These are phyloP conservation scores for Microdochium nivale DNA, from an alignment of 2,329 filamentous ascomycete species.

Conservation along the genomic window DNA sequence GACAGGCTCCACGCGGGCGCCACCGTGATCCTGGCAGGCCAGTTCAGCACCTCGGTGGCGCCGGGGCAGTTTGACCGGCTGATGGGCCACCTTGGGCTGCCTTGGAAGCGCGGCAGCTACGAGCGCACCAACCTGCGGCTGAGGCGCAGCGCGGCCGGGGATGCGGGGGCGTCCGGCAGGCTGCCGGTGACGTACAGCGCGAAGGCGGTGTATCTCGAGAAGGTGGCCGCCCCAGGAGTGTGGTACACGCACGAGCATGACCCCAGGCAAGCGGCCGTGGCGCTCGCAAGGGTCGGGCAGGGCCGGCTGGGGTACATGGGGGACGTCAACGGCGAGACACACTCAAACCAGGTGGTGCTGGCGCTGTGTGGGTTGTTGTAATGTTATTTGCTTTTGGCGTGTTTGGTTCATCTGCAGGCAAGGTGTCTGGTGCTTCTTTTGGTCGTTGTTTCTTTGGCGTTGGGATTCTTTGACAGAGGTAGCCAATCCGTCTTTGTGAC, in stretches of 20 bases:
- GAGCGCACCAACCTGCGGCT: slow-evolving; percentile 3
- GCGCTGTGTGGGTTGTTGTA: slow-evolving; percentile 12
- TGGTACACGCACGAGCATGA: slow-evolving; percentile 5
- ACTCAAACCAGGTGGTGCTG: slow-evolving; percentile 6
- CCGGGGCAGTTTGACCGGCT: slow-evolving; percentile 7
- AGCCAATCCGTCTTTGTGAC: no score
- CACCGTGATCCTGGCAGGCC: slow-evolving; percentile 10
- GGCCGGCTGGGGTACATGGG: slow-evolving; percentile 14
- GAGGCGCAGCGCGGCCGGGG: slow-evolving; percentile 2
- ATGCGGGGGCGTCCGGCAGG: background rate
- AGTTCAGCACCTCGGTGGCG: slow-evolving; percentile 8
- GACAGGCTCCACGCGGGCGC: slow-evolving; percentile 7
- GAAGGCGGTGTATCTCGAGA: slow-evolving; percentile 7
- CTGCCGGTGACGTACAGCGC: slow-evolving; percentile 8
- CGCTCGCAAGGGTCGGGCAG: slow-evolving; percentile 7
- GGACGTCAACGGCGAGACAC: slow-evolving; percentile 11
- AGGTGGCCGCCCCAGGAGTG: slow-evolving; percentile 2
- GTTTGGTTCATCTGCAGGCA: background rate
- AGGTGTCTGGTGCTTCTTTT: background rate
- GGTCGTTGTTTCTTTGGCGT: background rate
- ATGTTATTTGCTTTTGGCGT: background rate
- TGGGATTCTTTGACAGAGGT: no score
- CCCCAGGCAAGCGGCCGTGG: slow-evolving; percentile 9
- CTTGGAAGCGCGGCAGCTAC: slow-evolving; percentile 8
- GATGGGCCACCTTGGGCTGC: slow-evolving; percentile 10